Percentiles rank a stretch among this genome's conserved stretches.
These are phyloP conservation scores for Hypseocharis bilobata DNA, from an alignment of 441 rosid species.

Conservation along the genomic window DNA sequence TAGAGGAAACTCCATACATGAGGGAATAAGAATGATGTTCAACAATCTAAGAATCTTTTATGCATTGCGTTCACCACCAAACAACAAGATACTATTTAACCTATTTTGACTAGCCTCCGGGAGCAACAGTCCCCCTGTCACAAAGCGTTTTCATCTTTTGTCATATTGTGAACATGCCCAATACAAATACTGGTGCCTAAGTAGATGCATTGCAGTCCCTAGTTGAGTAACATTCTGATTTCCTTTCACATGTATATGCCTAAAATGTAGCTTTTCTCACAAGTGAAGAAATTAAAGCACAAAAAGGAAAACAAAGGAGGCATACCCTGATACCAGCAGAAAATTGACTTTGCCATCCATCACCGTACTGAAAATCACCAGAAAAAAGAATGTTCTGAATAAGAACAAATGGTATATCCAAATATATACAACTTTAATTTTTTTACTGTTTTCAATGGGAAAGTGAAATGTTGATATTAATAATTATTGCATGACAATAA, in stretches of 20 bases:
- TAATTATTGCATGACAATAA: conserved; percentile 12
- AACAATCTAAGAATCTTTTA: not conserved
- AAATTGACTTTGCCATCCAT: conserved; percentile 74
- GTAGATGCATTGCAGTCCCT: not conserved
- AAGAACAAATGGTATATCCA: not conserved
- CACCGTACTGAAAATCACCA: conserved; percentile 44
- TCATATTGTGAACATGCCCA: not conserved
- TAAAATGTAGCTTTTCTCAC: not conserved
- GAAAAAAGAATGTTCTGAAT: not conserved
- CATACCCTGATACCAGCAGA: conserved; percentile 74
- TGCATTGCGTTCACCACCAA: not conserved
- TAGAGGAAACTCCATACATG: conserved; percentile 1
- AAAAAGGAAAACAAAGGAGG: conserved; percentile 5
- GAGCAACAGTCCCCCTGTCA: not conserved
- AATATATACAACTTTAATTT: conserved; percentile 2
- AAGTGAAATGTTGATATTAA: not conserved
- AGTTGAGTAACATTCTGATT: not conserved
- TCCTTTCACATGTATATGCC: not conserved
- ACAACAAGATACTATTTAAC: not conserved
- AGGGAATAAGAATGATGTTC: not conserved
- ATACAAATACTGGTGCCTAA: not conserved
- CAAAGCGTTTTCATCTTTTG: not conserved
- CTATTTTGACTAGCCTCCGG: not conserved
- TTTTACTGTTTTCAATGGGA: not conserved
- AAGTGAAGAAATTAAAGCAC: not conserved